Conservation (phyloP, 78 protist genomes). For the Dictyostelium firmibasis region DNA sequence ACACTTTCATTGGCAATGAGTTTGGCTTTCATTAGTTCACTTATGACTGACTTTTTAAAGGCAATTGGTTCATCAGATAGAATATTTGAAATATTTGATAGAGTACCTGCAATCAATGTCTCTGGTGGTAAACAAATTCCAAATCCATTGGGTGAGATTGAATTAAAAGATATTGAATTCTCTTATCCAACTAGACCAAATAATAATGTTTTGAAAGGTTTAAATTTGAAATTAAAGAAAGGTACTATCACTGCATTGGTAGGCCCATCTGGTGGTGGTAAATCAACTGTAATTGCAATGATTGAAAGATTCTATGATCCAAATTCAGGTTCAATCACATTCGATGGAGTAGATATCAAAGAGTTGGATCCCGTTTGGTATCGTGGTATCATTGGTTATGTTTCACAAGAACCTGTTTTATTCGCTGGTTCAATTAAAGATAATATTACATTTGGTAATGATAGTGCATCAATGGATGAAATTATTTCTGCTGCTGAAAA, state of each 20-base stretch:
- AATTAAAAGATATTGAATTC: slow-evolving; percentile 86
- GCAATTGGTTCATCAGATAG: slow-evolving; percentile 88
- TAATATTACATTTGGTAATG: slow-evolving; percentile 89
- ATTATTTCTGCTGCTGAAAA: slow-evolving; percentile 83
- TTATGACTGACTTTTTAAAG: slow-evolving; percentile 77
- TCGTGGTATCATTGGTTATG: slow-evolving; percentile 73
- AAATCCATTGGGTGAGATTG: slow-evolving; percentile 78
- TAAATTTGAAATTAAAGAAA: slow-evolving; percentile 44
- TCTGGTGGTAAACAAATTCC: slow-evolving; percentile 38
- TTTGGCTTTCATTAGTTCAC: slow-evolving; percentile 65
- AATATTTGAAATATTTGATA: slow-evolving; percentile 90
- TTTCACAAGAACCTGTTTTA: slow-evolving; percentile 90
- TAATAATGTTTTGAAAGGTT: not conserved
- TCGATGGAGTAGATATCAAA: slow-evolving; percentile 87
- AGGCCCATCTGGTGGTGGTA: slow-evolving; percentile 95
- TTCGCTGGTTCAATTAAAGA: slow-evolving; percentile 90
- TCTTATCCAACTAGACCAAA: slow-evolving; percentile 84
- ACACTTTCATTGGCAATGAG: slow-evolving; percentile 78
- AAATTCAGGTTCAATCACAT: slow-evolving; percentile 71
- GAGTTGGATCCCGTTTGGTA: slow-evolving; percentile 72
- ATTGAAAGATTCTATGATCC: slow-evolving; percentile 90
- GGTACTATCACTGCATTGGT: slow-evolving; percentile 91
- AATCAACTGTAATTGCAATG: slow-evolving; percentile 84
- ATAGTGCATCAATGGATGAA: slow-evolving; percentile 41
- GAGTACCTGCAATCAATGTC: slow-evolving; percentile 61